A percentile compares a stretch with the other conserved stretches of the same genome.
phyloP scores from a whole-genome alignment of 2,329 filamentous ascomycete genomes.

The Cytospora chrysosperma region DNA sequence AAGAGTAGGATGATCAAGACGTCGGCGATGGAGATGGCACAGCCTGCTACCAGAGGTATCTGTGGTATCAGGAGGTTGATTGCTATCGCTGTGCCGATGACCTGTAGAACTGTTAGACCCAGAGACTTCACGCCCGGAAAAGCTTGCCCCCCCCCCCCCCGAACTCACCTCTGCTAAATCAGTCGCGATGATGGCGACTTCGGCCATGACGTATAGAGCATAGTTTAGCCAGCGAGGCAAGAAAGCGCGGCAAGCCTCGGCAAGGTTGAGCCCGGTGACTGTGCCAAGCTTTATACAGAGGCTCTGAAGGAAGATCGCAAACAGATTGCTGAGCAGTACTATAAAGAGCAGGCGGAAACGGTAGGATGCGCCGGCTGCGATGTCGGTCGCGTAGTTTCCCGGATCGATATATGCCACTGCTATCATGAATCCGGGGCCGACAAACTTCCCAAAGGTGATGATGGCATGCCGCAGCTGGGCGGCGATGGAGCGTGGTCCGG shows the following conservation, averaged over 20 bases:
- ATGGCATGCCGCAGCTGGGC: conserved; percentile 32
- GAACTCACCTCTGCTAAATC: conserved; percentile 63
- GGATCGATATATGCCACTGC: conserved; percentile 60
- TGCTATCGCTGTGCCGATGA: conserved; percentile 70
- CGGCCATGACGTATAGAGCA: conserved; percentile 60
- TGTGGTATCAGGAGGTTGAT: conserved; percentile 64
- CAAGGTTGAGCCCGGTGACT: conserved; percentile 66
- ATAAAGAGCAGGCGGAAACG: conserved; percentile 66
- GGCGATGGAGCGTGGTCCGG: conserved; percentile 15
- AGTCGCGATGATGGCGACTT: conserved; percentile 68
- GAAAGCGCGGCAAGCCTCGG: conserved; percentile 64
- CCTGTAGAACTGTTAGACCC: conserved; percentile 36
- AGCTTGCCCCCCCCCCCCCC: too few relatives aligned
- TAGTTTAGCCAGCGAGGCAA: conserved; percentile 65
- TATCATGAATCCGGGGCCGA: conserved; percentile 68
- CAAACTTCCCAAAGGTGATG: conserved; percentile 53
- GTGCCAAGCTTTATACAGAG: conserved; percentile 68
- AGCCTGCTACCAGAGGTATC: conserved; percentile 66
- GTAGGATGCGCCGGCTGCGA: conserved; percentile 66
- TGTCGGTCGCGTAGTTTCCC: conserved; percentile 70
- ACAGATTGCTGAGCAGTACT: conserved; percentile 66
- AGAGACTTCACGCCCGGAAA: neutral
- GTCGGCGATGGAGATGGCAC: conserved; percentile 66
- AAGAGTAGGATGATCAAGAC: conserved; percentile 68
- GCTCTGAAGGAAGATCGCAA: conserved; percentile 69